Conservation (phyloP, 257 asterid species). For the Marsdenia floribunda region DNA sequence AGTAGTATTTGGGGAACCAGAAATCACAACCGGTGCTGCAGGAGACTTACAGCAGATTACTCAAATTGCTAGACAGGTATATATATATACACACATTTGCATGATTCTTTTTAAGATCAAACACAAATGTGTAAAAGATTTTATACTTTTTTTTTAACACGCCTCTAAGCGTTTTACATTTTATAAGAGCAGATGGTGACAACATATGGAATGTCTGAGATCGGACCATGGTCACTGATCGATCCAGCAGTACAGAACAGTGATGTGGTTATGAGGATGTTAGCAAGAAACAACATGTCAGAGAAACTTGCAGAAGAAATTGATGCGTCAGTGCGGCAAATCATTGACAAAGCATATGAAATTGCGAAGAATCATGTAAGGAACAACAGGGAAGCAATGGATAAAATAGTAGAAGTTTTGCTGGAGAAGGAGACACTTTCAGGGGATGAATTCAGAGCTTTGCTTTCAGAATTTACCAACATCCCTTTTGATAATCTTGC, state of each 20-base stretch:
- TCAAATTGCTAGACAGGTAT: constrained; percentile 55
- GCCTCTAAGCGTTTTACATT: not conserved
- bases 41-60: constrained; percentile 62
- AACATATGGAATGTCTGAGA: constrained; percentile 68
- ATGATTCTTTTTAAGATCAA: no score
- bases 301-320: constrained; percentile 74
- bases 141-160: no score
- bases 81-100: no score
- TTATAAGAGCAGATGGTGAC: constrained; percentile 45
- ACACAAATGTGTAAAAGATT: no score
- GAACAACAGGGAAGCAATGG: constrained; percentile 61
- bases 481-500: constrained; percentile 36
- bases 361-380: constrained; percentile 43
- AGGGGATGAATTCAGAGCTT: constrained; percentile 65
- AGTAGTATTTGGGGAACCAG: constrained; percentile 56
- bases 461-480: constrained; percentile 39
- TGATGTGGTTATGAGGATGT: constrained; percentile 67
- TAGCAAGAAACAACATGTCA: constrained; percentile 65
- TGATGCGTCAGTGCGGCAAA: constrained; percentile 37
- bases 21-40: constrained; percentile 71
- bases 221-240: constrained; percentile 56
- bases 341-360: constrained; percentile 44
- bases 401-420: constrained; percentile 53
- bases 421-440: constrained; percentile 61
- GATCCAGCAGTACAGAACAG: constrained; percentile 55